Evolutionary conservation across 2,329 filamentous ascomycete genomes (phyloP), one percentile per base, ranked within the genome.

Genomic region (Penicillium sp.): DNA sequence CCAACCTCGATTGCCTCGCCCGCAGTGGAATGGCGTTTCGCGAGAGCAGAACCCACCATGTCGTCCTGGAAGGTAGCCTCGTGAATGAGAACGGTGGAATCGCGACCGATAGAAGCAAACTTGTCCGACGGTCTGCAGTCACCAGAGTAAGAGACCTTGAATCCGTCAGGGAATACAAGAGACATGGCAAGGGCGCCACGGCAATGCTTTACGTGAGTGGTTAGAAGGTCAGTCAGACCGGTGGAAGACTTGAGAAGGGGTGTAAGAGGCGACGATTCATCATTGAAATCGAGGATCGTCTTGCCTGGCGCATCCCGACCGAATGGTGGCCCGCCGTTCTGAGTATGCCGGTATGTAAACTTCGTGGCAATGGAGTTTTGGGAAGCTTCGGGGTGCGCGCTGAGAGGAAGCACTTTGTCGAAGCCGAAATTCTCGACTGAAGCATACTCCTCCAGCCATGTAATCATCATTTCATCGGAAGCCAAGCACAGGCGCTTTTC

Each of bases 61-160:
- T 95, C 90, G 70, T 96, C 91, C 65, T 95, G 91, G 70, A 99
- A 98, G 0, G 95, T 99, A 60, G 92, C 93, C 81, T 99, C 95
- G 78, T 99, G 95, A 55, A 99, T 86, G 5, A 97, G 84, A 7
- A 99, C 82, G 14, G 93, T 96, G 2, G 89, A 87, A 60, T 87
- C 87, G 46, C 79, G 78, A 46, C 90, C 96, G 50, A 93, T 89
- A 13, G 74, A 65, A 0, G 86, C 85, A 69, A 99, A 97, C 0
- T 77, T 70, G 2, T 77, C 67, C 4, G 86, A 91, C 0, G 95
- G 95, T 7, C 95, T 85, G 72, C 93, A 98, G 78, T 99, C 95
- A 55, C 95, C 95, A 4, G 91, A 96, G 77, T 96, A 99, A 46
- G 91, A 91, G 56, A 96, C 82, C 71, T 93, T 95, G 72, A 99